Base-by-base conservation (phyloP, 108 stramenopile species). In the Cafeteria roenbergensis region DNA sequence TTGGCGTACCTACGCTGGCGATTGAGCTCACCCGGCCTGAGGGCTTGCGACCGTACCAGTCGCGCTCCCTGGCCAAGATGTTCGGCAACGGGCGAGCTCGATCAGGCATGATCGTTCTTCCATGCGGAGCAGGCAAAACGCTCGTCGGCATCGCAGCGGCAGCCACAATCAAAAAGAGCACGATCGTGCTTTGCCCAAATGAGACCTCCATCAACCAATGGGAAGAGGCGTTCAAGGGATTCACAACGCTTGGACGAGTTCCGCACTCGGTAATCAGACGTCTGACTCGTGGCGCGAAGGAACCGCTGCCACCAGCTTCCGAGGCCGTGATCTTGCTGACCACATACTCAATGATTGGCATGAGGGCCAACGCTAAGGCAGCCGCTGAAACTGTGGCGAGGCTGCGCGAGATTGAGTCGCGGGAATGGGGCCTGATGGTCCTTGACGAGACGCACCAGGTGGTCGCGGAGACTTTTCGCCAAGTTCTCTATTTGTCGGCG, bases 11-110 rank as follows among this genome's bases (percentile, higher is more conserved):
- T 1, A 83, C 82, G 51, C 85, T 96, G 25, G 89, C 85, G 35
- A 75, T 95, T 65, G 90, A 95, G 70, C 77, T 99, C 35, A 90
- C 89, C 62, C 89, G 91, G 8, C 86, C 90, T 70, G 94, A 94
- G 8, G 76, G 84, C 30, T 92, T 96, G 76, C 85, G 97, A 26
- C 79, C 88, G 22, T 99, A 99, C 75, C 97, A 96, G 70, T 92
- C 96, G 73, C 80, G 90, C 42, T 57, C 61, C 26, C 55, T 84
- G 21, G 62, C 69, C 51, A 83, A 80, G 69, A 95, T 99, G 97
- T 99, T 96, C 84, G 97, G 97, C 35, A 99, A 99, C 66, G 97
- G 97, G 6, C 88, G 94, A 0, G 94, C 97, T 14, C 79, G 97
- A 37, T 90, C 89, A 12, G 97, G 97, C 6, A 96, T 96, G 63